Percentiles rank a stretch among this genome's conserved stretches.
These are phyloP conservation scores for Cupressus sempervirens DNA, from an alignment of 75 land plant species.

Conservation along the genomic window DNA sequence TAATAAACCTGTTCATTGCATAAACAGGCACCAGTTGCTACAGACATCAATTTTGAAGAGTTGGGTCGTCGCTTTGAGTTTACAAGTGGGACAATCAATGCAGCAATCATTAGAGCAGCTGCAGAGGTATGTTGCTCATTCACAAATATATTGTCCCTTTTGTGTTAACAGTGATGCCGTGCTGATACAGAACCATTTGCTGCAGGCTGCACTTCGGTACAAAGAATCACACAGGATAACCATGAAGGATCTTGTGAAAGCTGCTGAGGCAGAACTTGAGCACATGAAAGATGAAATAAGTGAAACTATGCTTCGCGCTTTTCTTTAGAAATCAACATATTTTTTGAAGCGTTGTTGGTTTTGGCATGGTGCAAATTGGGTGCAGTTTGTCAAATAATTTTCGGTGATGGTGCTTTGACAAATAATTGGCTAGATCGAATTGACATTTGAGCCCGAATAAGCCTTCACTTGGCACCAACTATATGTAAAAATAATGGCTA, in stretches of 20 bases:
- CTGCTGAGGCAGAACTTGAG: constrained; percentile 22
- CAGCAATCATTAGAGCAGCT: constrained; percentile 26
- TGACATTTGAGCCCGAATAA: background rate
- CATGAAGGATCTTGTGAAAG: constrained; percentile 26
- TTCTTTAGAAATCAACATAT: constrained; percentile 3
- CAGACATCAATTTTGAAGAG: constrained; percentile 24
- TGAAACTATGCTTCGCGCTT: constrained; percentile 25
- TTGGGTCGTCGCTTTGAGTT: constrained; percentile 33
- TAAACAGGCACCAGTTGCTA: constrained; percentile 22
- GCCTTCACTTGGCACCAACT: background rate
- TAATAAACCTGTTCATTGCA: background rate
- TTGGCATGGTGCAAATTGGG: background rate
- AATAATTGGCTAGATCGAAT: background rate
- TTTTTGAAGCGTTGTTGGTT: background rate
- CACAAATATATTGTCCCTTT: background rate
- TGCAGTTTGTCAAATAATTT: background rate
- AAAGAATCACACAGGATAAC: constrained; percentile 11
- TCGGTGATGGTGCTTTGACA: background rate
- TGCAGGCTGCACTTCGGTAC: constrained; percentile 27
- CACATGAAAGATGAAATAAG: constrained; percentile 22
- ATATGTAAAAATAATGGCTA: background rate
- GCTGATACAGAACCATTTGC: background rate
- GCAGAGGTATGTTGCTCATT: constrained; percentile 19
- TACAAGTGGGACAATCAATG: constrained; percentile 29
- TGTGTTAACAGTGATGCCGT: background rate